Percentiles rank a stretch among this genome's conserved stretches.
Evolutionary conservation across 2,329 filamentous ascomycete species (phyloP).

Genomic region (Sclerotinia glacialis): DNA sequence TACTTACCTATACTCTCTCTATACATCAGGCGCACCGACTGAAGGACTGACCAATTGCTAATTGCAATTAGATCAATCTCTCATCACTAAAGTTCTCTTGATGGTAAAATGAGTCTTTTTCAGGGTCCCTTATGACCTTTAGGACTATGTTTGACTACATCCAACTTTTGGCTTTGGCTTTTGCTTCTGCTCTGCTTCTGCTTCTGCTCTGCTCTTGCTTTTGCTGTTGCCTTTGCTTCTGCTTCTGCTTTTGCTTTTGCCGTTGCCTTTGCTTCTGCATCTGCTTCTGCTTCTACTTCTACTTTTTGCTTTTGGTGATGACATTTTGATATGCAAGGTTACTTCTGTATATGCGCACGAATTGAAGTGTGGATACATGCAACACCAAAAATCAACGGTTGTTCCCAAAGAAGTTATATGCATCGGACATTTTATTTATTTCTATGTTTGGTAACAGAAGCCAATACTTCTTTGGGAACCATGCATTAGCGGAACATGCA

Average conservation of each 20-base stretch:
- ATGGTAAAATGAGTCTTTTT: background rate
- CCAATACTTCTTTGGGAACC: background rate
- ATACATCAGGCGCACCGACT: background rate
- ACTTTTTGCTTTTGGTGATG: background rate
- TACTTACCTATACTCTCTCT: no score
- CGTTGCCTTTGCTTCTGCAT: no score
- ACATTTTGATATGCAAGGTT: background rate
- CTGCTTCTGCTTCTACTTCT: no score
- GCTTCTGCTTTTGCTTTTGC: no score
- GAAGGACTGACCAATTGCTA: background rate
- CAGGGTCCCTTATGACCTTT: no score
- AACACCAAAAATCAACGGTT: constrained; percentile 9
- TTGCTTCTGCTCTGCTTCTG: no score
- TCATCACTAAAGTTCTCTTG: background rate
- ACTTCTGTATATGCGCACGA: background rate
- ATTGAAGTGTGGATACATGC: constrained; percentile 1
- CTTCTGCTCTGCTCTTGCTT: no score
- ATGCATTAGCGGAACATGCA: constrained; percentile 9
- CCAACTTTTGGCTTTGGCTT: no score
- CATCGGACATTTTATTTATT: constrained; percentile 18
- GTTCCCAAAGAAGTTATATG: constrained; percentile 23
- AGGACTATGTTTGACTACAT: no score
- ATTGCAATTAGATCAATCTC: background rate
- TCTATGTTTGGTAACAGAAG: background rate
- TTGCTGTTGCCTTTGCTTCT: no score